Evolutionary conservation across 305 asterid genomes (phyloP).

Genomic region (Fraxinus baroniana): DNA sequence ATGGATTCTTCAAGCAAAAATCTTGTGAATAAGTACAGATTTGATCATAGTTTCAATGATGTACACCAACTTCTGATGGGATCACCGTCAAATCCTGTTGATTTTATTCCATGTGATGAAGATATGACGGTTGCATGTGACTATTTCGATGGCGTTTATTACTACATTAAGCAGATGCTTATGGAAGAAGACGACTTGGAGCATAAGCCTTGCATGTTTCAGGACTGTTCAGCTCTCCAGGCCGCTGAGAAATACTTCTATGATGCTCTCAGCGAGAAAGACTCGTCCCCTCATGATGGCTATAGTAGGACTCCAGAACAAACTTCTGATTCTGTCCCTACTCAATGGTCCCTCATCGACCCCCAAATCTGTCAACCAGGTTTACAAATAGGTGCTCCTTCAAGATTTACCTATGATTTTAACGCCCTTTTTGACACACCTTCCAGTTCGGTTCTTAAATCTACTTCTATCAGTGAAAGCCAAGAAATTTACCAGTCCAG

Average conservation of each 20-base stretch:
- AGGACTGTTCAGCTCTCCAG: constrained; percentile 33
- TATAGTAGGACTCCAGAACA: background rate
- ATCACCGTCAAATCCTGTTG: background rate
- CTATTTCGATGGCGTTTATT: background rate
- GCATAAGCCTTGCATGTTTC: constrained; percentile 34
- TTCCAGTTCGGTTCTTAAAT: background rate
- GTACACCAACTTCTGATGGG: background rate
- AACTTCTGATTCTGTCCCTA: background rate
- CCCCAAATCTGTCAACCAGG: background rate
- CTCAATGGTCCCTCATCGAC: constrained; percentile 1
- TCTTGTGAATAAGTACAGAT: background rate
- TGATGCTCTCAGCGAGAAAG: constrained; percentile 30
- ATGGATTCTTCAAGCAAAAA: background rate
- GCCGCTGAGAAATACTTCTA: constrained; percentile 36
- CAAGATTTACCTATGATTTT: background rate
- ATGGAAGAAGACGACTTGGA: constrained; percentile 36
- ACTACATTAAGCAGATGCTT: constrained; percentile 30
- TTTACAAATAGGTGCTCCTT: background rate
- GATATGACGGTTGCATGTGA: background rate
- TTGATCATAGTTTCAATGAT: background rate
- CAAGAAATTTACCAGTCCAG: background rate
- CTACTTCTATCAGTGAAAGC: background rate
- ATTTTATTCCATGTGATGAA: background rate
- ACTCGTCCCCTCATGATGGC: background rate
- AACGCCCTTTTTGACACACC: background rate